Percentiles rank a stretch among this genome's conserved stretches.
Conservation (phyloP, 495 filamentous ascomycete genomes). For the Aspergillus sclerotioniger region DNA sequence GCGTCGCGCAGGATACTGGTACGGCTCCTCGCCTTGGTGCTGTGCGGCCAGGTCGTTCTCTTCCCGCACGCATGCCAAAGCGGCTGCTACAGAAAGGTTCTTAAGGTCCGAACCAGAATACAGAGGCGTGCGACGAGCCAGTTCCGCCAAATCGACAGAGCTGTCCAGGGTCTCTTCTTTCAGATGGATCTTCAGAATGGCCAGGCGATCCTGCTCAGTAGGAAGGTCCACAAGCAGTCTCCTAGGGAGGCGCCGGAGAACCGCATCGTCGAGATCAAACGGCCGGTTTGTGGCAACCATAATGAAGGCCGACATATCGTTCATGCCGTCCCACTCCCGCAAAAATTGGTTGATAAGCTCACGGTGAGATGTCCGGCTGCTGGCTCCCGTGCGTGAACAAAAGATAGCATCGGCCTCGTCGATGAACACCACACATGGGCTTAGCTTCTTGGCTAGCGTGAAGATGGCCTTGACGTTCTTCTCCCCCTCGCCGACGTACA, state of each 20-base stretch:
- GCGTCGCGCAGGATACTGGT: constrained; percentile 64
- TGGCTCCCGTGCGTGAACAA: constrained; percentile 60
- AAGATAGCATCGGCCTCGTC: constrained; percentile 96
- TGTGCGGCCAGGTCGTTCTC: constrained; percentile 64
- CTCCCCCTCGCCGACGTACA: constrained; percentile 93
- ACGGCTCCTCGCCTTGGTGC: constrained; percentile 48
- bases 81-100: constrained; percentile 87
- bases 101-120: constrained; percentile 97
- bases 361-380: constrained; percentile 64
- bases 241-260: constrained; percentile 77
- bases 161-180: constrained; percentile 69
- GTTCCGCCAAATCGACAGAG: constrained; percentile 63
- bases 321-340: constrained; percentile 97
- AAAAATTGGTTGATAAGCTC: constrained; percentile 98
- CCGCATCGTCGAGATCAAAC: constrained; percentile 93
- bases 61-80: constrained; percentile 83
- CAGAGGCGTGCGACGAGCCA: constrained; percentile 78
- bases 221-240: constrained; percentile 87
- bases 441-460: constrained; percentile 82
- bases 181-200: constrained; percentile 83
- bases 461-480: constrained; percentile 97
- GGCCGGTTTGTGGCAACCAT: constrained; percentile 99
- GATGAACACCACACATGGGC: constrained; percentile 94
- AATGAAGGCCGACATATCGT: constrained; percentile 82
- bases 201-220: constrained; percentile 67